Evolutionary conservation across 2,329 filamentous ascomycete genomes (phyloP), one percentile per base, ranked within the genome.

Genomic region (Pseudogymnoascus sp.): DNA sequence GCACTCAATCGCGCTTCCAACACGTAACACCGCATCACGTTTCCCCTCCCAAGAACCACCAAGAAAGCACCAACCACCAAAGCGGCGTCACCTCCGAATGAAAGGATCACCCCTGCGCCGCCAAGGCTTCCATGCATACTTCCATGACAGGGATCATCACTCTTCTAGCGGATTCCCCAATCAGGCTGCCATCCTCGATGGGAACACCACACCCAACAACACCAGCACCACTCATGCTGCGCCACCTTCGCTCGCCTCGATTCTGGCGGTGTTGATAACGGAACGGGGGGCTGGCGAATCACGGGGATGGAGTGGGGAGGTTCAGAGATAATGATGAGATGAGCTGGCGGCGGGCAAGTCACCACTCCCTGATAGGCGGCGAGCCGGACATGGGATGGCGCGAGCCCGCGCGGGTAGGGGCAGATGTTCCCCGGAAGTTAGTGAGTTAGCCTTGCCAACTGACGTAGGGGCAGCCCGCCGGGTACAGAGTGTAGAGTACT

Each of bases 131-230:
- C 26, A 31, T 53, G 47, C 26, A 53, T 31, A 13, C 47, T 53
- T 53, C 47, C 19, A 15, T 53, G 26, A 8, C 26, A 53, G n/a
- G 47, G n/a, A 17, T 53, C 4, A 2, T 5, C 1, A n/a, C 6
- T 8, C n/a, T 53, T 53, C 47, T 53, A 53, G 47, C 47, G 47
- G 15, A 53, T 53, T 53, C 47, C 47, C 47, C 47, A 53, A 53
- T 53, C 47, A 53, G 47, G 26, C 47, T 53, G 8, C 47, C 23
- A 31, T 17, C 23, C 8, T 31, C 26, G 2, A 10, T 3, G 6
- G 3, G 5, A 26, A 4, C 7, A 10, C 13, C 13, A 19, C 15
- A 31, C 26, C 47, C 47, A 53, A 53, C 47, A 8, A 23, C 26
- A 17, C 26, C 26, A 10, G 8, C 19, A 17, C 19, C n/a, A 26